Percentiles rank a stretch among this genome's conserved stretches.
Conservation (phyloP, 768 basidiomycete species). For the Mycena chlorophos region DNA sequence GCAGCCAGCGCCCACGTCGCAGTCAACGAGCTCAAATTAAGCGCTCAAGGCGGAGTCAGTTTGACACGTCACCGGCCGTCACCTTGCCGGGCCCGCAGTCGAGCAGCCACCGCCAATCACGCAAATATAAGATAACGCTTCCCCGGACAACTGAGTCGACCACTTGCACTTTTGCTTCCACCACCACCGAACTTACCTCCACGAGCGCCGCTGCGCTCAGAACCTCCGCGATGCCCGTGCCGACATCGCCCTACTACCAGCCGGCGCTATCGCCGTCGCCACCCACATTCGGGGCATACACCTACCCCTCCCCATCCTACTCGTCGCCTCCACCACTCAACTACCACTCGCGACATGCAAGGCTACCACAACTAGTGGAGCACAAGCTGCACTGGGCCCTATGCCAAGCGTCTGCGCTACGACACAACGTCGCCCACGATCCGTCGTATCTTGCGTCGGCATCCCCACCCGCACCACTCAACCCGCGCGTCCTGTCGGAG, state of each 20-base stretch:
- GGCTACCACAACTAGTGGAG: conserved; percentile 5
- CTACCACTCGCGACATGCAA: conserved; percentile 17
- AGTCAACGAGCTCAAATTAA: too few species aligned
- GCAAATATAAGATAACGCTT: too few species aligned
- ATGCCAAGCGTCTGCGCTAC: background rate
- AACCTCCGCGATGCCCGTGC: too few species aligned
- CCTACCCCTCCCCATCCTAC: conserved; percentile 12
- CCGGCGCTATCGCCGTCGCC: background rate
- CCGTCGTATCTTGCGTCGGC: conserved; percentile 10
- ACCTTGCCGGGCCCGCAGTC: too few species aligned
- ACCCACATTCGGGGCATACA: conserved; percentile 7
- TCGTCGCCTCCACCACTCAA: conserved; percentile 21
- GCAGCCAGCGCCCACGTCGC: too few species aligned
- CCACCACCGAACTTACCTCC: too few species aligned
- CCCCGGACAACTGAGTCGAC: too few species aligned
- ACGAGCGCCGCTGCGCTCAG: too few species aligned
- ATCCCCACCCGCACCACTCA: conserved; percentile 15
- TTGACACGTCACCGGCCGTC: too few species aligned
- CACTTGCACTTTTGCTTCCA: too few species aligned
- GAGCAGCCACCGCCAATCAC: too few species aligned
- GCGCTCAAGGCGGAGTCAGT: too few species aligned
- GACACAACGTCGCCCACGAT: conserved; percentile 22
- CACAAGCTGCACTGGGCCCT: conserved; percentile 11
- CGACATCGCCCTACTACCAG: background rate
- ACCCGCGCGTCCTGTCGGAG: conserved; percentile 23